Evolutionary conservation across 257 asterid species (phyloP).

Genomic region (Fraxinus pennsylvanica): DNA sequence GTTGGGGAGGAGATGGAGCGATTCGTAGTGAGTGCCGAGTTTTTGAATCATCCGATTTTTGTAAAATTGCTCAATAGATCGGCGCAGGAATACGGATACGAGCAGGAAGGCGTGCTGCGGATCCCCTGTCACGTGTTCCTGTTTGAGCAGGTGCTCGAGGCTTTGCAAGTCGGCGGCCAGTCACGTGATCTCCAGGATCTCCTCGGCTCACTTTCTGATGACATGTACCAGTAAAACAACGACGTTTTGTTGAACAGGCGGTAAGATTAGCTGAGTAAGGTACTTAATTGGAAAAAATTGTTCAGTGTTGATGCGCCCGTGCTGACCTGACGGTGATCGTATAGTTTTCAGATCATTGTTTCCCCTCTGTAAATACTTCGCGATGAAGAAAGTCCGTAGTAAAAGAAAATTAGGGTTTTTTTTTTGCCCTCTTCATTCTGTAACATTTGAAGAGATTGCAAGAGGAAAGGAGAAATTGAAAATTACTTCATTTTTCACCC

Average conservation of each 20-base stretch:
- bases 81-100: slow-evolving; percentile 67
- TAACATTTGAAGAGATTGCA: not conserved
- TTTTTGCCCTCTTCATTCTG: not conserved
- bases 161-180: slow-evolving; percentile 44
- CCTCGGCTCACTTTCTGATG: slow-evolving; percentile 40
- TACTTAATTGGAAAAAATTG: not conserved
- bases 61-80: slow-evolving; percentile 50
- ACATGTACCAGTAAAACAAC: not conserved
- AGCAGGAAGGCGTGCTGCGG: slow-evolving; percentile 59
- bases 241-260: slow-evolving; percentile 2
- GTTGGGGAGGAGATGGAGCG: slow-evolving; percentile 76
- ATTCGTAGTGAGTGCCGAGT: slow-evolving; percentile 58
- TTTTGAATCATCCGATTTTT: slow-evolving; percentile 58
- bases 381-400: not conserved
- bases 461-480: not conserved
- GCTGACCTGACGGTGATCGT: slow-evolving; percentile 3
- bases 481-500: not conserved
- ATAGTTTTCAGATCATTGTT: not conserved
- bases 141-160: slow-evolving; percentile 61
- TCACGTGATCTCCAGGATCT: slow-evolving; percentile 45
- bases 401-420: not conserved
- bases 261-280: not conserved
- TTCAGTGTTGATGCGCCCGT: not conserved
- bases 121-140: slow-evolving; percentile 61
- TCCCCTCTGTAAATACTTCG: slow-evolving; percentile 1